Evolutionary conservation across 441 rosid species (phyloP).

Genomic region (Pelargonium exstipulatum): DNA sequence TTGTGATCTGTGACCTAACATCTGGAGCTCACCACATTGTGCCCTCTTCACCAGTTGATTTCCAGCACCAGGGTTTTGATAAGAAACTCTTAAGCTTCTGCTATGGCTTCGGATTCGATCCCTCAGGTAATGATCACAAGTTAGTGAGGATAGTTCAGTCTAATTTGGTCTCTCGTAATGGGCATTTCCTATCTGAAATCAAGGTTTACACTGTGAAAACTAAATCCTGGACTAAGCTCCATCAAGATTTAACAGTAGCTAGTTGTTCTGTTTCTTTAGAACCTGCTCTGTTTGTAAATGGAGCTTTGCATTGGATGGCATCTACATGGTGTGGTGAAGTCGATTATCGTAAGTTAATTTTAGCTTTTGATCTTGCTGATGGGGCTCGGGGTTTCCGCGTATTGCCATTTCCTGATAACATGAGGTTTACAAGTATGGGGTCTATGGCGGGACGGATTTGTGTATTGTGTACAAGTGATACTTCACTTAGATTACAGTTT

Average conservation of each 20-base stretch:
- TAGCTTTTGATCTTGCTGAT: neutral
- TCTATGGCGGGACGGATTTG: too few species aligned
- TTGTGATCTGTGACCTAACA: neutral
- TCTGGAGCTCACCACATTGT: neutral
- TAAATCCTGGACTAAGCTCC: neutral
- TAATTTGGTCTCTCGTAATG: neutral
- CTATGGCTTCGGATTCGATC: constrained; percentile 1
- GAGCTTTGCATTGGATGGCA: constrained; percentile 1
- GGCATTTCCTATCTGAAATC: neutral
- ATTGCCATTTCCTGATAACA: too few species aligned
- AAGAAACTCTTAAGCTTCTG: neutral
- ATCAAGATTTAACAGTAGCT: neutral
- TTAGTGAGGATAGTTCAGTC: neutral
- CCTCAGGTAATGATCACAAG: constrained; percentile 1
- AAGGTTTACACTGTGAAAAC: neutral
- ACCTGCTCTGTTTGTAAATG: neutral
- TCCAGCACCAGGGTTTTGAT: neutral
- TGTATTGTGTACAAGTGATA: too few species aligned
- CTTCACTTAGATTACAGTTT: too few species aligned
- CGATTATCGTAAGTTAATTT: neutral
- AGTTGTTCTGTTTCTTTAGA: neutral
- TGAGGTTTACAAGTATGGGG: too few species aligned
- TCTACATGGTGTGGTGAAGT: neutral
- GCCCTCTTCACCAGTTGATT: neutral
- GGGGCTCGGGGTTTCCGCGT: too few species aligned